Percentiles rank a stretch among this genome's conserved stretches.
Conservation (phyloP, 371 early-diverging fungal species). For the Mortierella sp. region DNA sequence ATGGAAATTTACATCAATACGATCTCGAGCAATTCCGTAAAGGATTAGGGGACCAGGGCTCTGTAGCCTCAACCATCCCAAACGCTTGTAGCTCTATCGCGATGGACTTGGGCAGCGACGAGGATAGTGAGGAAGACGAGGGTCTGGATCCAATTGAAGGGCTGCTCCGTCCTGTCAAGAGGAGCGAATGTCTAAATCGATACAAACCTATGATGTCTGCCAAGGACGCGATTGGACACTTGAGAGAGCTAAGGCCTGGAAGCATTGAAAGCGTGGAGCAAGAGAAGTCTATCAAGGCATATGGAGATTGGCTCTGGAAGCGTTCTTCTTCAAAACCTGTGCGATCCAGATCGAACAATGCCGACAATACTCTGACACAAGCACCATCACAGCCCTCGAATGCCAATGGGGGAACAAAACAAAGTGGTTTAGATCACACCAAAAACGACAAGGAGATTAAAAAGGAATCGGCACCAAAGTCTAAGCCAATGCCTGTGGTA, state of each 20-base stretch:
- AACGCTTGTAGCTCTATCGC: slow-evolving; percentile 12
- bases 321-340: slow-evolving; percentile 28
- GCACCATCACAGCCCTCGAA: neutral
- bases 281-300: slow-evolving; percentile 57
- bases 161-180: slow-evolving; percentile 15
- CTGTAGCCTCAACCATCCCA: slow-evolving; percentile 31
- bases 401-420: neutral
- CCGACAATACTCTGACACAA: neutral
- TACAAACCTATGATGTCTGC: slow-evolving; percentile 57
- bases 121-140: slow-evolving; percentile 25
- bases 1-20: slow-evolving; percentile 32
- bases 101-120: slow-evolving; percentile 10
- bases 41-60: slow-evolving; percentile 28
- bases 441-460: slow-evolving; percentile 32
- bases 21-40: slow-evolving; percentile 44
- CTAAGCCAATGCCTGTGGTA: slow-evolving; percentile 9
- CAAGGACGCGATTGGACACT: slow-evolving; percentile 57
- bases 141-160: neutral
- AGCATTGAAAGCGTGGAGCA: slow-evolving; percentile 65
- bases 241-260: slow-evolving; percentile 60
- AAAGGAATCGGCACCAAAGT: slow-evolving; percentile 4
- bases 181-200: slow-evolving; percentile 52
- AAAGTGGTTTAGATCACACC: neutral
- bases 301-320: slow-evolving; percentile 56
- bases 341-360: neutral